Conservation (phyloP, 768 basidiomycete genomes). For the Cubamyces lactineus region DNA sequence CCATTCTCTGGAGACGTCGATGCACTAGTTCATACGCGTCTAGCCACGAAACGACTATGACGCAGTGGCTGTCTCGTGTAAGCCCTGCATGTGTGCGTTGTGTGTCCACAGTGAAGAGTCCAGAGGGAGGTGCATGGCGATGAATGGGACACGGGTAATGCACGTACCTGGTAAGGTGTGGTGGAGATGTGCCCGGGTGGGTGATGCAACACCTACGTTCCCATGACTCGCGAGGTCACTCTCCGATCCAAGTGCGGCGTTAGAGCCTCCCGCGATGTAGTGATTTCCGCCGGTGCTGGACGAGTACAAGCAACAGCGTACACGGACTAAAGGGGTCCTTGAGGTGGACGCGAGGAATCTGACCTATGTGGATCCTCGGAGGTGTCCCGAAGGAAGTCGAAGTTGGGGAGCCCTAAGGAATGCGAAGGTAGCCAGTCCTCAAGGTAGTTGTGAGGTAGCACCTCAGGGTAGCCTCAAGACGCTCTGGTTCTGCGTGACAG, state of each 20-base stretch:
- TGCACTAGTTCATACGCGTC: not conserved
- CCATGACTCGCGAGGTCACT: not conserved
- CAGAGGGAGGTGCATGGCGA: not conserved
- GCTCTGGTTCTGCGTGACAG: too few species aligned
- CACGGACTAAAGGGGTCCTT: not conserved
- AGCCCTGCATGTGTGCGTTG: not conserved
- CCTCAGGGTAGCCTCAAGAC: too few species aligned
- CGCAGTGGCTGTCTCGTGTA: not conserved
- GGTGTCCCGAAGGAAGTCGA: too few species aligned
- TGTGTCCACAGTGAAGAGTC: not conserved
- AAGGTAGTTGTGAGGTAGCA: too few species aligned
- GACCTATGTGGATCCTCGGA: too few species aligned
- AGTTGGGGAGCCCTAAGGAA: too few species aligned
- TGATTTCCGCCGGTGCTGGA: too few species aligned
- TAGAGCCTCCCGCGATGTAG: not conserved
- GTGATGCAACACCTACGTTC: constrained; percentile 2
- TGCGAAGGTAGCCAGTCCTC: too few species aligned
- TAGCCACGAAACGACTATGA: not conserved
- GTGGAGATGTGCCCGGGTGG: not conserved
- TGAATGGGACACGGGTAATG: not conserved
- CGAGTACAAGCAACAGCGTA: too few species aligned
- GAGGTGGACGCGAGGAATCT: too few species aligned
- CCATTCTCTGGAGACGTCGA: too few species aligned
- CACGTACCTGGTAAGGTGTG: constrained; percentile 1
- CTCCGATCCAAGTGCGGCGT: not conserved